Evolutionary conservation across 768 basidiomycete species (phyloP).

Genomic region (Boletus speciosus): DNA sequence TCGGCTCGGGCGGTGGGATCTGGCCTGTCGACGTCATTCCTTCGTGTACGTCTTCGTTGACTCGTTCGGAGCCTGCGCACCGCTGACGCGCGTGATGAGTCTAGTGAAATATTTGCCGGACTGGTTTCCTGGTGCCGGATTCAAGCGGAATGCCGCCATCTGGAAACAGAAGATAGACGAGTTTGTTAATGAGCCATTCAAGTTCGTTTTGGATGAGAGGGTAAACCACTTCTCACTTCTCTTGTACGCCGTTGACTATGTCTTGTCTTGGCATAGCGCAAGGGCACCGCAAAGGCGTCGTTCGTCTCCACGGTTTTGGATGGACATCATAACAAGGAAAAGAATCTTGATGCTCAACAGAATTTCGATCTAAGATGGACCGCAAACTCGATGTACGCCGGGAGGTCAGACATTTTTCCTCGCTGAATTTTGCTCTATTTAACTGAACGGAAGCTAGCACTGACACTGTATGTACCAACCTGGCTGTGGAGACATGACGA

Average conservation of each 20-base stretch:
- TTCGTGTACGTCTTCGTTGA: slow-evolving; percentile 22
- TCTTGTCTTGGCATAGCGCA: slow-evolving; percentile 20
- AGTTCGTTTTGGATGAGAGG: slow-evolving; percentile 53
- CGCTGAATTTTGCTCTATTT: neutral
- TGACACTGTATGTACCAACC: slow-evolving; percentile 48
- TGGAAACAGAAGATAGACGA: slow-evolving; percentile 68
- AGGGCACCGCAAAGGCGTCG: slow-evolving; percentile 37
- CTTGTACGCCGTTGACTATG: neutral
- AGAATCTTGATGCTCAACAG: slow-evolving; percentile 28
- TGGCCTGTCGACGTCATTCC: slow-evolving; percentile 43
- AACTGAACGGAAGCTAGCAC: slow-evolving; percentile 39
- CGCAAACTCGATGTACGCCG: slow-evolving; percentile 78
- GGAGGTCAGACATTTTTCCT: slow-evolving; percentile 20
- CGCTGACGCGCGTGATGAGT: neutral
- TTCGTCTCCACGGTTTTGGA: slow-evolving; percentile 55
- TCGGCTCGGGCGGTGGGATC: slow-evolving; percentile 43
- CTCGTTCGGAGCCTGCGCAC: no score
- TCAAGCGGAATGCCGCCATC: slow-evolving; percentile 52
- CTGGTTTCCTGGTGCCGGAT: slow-evolving; percentile 68
- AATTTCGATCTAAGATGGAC: slow-evolving; percentile 77
- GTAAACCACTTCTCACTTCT: slow-evolving; percentile 30
- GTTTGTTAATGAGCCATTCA: slow-evolving; percentile 62
- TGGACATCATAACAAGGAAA: neutral
- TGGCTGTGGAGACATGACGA: neutral
- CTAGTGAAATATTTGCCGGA: slow-evolving; percentile 53